These are phyloP conservation scores for Malus fusca DNA, from an alignment of 306 rosid genomes.

Conservation along the genomic window DNA sequence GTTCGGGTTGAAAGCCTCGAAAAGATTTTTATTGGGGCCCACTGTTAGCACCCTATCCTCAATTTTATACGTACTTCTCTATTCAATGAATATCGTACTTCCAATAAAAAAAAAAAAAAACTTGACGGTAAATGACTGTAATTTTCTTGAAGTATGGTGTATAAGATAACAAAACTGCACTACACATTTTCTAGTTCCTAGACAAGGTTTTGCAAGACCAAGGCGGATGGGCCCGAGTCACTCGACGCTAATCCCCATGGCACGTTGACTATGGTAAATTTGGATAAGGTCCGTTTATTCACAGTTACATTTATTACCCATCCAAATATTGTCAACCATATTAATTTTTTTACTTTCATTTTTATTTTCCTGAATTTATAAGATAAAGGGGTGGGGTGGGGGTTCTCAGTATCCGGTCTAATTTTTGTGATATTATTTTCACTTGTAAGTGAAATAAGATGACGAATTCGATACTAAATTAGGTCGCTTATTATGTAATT, in stretches of 20 bases:
- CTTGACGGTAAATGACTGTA: too few species aligned
- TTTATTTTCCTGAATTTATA: not conserved
- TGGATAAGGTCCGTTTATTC: constrained; percentile 30
- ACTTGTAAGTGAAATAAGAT: too few species aligned
- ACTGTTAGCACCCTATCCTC: too few species aligned
- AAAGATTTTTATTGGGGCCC: rapidly evolving
- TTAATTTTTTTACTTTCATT: not conserved
- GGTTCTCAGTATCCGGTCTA: rapidly evolving
- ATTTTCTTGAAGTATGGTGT: too few species aligned
- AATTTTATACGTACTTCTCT: too few species aligned
- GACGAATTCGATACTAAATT: too few species aligned
- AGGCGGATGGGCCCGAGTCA: constrained; percentile 23
- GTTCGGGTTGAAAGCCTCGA: too few species aligned
- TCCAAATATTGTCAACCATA: constrained; percentile 2
- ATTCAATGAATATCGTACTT: too few species aligned
- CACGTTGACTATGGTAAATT: constrained; percentile 23
- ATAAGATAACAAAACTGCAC: not conserved
- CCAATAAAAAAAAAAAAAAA: too few species aligned
- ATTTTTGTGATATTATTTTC: too few species aligned
- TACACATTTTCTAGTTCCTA: not conserved
- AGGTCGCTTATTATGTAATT: too few species aligned
- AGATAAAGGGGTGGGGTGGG: too few species aligned
- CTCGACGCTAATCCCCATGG: constrained; percentile 50
- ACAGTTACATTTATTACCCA: constrained; percentile 25
- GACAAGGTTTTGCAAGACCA: not conserved